A percentile compares a stretch with the other conserved stretches of the same genome.
These are phyloP conservation scores for Phanerochaete carnosa DNA, from an alignment of 768 basidiomycete species.

Conservation along the genomic window DNA sequence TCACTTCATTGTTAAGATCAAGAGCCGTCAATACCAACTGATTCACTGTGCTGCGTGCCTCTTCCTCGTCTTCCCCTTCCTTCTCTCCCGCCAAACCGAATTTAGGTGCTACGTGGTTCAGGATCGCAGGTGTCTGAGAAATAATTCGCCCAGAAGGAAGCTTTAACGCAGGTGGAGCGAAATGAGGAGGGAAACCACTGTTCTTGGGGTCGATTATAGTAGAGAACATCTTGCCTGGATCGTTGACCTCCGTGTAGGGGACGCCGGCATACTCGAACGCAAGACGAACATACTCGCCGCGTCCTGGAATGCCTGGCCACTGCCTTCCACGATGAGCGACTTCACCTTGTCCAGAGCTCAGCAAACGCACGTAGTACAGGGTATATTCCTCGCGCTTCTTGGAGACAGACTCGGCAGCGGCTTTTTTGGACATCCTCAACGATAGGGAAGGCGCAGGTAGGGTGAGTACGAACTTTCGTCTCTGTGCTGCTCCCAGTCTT, in stretches of 20 bases:
- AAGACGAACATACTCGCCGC: slow-evolving; percentile 37
- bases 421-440: slow-evolving; percentile 3
- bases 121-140: slow-evolving; percentile 36
- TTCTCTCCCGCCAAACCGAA: slow-evolving; percentile 33
- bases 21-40: slow-evolving; percentile 36
- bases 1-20: slow-evolving; percentile 33
- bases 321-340: slow-evolving; percentile 1
- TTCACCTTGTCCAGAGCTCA: neutral
- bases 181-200: slow-evolving; percentile 28
- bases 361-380: slow-evolving; percentile 23
- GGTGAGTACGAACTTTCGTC: neutral
- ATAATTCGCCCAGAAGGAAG: slow-evolving; percentile 26
- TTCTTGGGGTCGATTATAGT: slow-evolving; percentile 18
- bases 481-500: neutral
- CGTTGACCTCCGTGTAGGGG: slow-evolving; percentile 28
- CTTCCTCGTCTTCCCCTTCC: slow-evolving; percentile 28
- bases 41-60: slow-evolving; percentile 30
- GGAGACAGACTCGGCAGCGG: slow-evolving; percentile 3
- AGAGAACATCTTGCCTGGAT: slow-evolving; percentile 12
- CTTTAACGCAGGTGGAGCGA: slow-evolving; percentile 40
- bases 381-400: slow-evolving; percentile 21
- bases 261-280: slow-evolving; percentile 34
- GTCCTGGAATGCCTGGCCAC: slow-evolving; percentile 34
- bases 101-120: slow-evolving; percentile 32
- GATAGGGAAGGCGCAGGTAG: neutral